Conservation (phyloP, 1,284 basidiomycete species). For the Ceratobasidium theobromae region DNA sequence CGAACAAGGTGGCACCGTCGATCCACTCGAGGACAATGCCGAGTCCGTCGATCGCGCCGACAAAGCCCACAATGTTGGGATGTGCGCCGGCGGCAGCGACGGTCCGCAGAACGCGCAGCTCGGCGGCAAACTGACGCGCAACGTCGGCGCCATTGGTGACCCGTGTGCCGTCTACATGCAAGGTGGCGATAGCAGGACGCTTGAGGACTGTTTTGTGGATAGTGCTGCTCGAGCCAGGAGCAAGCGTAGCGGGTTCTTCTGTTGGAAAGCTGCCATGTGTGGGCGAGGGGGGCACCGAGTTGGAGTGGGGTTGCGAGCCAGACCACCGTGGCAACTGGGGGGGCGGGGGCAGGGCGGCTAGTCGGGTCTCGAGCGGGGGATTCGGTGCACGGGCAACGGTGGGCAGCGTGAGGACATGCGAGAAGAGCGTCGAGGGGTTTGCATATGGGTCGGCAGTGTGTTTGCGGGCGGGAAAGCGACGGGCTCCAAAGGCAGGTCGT, state of each 20-base stretch:
- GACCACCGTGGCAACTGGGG: neutral
- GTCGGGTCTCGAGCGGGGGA: constrained; percentile 7
- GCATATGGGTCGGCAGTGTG: constrained; percentile 12
- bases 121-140: constrained; percentile 76
- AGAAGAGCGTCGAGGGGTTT: constrained; percentile 27
- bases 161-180: constrained; percentile 35
- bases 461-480: constrained; percentile 8
- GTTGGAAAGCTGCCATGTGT: neutral
- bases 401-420: constrained; percentile 28
- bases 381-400: constrained; percentile 13
- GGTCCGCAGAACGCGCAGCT: constrained; percentile 78
- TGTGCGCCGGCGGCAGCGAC: constrained; percentile 55
- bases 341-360: constrained; percentile 10
- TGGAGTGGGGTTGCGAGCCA: neutral
- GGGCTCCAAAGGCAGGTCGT: constrained; percentile 19
- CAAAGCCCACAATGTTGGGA: constrained; percentile 73
- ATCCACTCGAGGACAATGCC: constrained; percentile 84
- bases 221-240: constrained; percentile 35
- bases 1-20: constrained; percentile 74
- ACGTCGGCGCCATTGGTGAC: constrained; percentile 53
- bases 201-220: constrained; percentile 36
- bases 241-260: neutral
- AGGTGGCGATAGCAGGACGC: constrained; percentile 33
- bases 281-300: constrained; percentile 19
- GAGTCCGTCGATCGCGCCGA: constrained; percentile 79